phyloP scores from a whole-genome alignment of 805 yeast species.

The Pichia scutulata region DNA sequence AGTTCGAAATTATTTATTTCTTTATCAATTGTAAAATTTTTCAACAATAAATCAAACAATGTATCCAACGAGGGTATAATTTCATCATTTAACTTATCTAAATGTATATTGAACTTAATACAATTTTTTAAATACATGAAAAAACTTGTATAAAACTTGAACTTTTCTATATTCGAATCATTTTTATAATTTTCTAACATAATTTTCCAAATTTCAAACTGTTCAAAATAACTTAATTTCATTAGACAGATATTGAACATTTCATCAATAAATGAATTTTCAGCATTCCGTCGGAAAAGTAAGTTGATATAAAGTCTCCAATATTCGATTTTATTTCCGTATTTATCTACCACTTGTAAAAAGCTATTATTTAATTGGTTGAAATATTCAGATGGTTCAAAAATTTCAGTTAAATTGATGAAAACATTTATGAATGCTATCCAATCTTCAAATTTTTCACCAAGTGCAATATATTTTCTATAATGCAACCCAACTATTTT shows the following conservation, averaged over 20 bases:
- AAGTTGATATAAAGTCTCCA: conserved; percentile 2
- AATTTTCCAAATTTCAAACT: conserved; percentile 1
- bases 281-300: background rate
- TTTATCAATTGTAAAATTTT: background rate
- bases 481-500: background rate
- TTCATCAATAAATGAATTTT: background rate
- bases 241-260: background rate
- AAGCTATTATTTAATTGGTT: background rate
- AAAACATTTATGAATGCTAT: background rate
- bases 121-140: conserved; percentile 3
- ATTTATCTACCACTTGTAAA: background rate
- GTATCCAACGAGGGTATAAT: background rate
- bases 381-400: background rate
- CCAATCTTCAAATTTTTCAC: background rate
- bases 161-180: background rate
- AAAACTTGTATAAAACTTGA: conserved; percentile 2
- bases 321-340: background rate
- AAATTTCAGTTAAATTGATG: background rate
- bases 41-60: conserved; percentile 1
- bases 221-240: background rate
- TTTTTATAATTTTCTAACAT: background rate
- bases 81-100: background rate
- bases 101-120: background rate
- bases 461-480: background rate
- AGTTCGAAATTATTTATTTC: conserved; percentile 8